Evolutionary conservation across 176 grass and related monocot genomes (phyloP).

Genomic region (Dendrocalamus sinicus): DNA sequence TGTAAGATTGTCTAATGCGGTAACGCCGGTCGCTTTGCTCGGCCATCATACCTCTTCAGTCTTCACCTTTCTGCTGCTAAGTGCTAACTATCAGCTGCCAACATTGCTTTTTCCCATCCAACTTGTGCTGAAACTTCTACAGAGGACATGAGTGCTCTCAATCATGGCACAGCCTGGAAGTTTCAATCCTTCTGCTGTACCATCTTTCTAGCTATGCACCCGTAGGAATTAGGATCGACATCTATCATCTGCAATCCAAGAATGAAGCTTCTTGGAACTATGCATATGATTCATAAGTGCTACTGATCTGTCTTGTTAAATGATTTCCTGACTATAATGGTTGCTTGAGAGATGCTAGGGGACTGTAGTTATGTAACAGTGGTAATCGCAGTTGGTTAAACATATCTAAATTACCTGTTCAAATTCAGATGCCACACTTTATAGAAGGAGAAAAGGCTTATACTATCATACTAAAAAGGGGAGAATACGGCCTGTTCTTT

Average conservation of each 20-base stretch:
- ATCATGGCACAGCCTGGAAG: not conserved
- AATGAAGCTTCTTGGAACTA: not conserved
- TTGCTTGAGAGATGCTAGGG: not conserved
- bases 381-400: not conserved
- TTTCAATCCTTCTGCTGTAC: not conserved
- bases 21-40: not conserved
- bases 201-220: not conserved
- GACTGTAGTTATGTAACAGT: not conserved
- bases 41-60: not conserved
- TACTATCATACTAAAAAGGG: not conserved
- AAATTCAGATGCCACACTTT: not conserved
- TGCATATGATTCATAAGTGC: not conserved
- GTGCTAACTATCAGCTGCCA: not conserved
- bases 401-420: not conserved
- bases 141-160: not conserved
- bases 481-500: no score
- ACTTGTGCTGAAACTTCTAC: conserved; percentile 1
- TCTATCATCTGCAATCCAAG: not conserved
- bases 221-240: not conserved
- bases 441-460: not conserved
- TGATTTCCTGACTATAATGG: not conserved
- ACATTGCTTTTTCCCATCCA: not conserved
- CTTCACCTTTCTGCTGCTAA: not conserved
- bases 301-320: not conserved
- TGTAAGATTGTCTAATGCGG: not conserved